These are phyloP conservation scores for Hirsutella rhossiliensis DNA, from an alignment of 2,329 filamentous ascomycete genomes.

Conservation along the genomic window DNA sequence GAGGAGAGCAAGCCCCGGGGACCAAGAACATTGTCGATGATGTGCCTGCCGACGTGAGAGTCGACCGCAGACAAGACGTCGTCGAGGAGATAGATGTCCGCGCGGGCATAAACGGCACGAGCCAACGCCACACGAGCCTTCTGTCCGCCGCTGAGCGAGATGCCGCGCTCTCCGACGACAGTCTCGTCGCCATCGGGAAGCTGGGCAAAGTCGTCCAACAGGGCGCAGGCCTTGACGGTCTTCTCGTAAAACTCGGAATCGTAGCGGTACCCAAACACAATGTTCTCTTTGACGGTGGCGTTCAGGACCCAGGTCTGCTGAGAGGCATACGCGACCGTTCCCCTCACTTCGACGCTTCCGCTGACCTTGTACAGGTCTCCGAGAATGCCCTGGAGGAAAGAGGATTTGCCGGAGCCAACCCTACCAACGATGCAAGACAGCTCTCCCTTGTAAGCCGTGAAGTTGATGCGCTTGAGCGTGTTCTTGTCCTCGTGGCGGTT, in stretches of 20 bases:
- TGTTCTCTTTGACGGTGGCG: constrained; percentile 92
- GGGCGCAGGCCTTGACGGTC: constrained; percentile 81
- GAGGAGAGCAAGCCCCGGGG: constrained; percentile 66
- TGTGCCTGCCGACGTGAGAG: constrained; percentile 87
- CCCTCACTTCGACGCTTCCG: constrained; percentile 72
- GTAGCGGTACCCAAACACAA: constrained; percentile 89
- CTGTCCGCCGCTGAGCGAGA: constrained; percentile 90
- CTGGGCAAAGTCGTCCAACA: constrained; percentile 81
- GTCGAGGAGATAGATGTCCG: constrained; percentile 92
- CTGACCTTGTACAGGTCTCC: constrained; percentile 86
- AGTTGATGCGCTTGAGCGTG: constrained; percentile 72
- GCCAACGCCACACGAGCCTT: constrained; percentile 89
- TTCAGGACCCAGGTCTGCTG: constrained; percentile 97
- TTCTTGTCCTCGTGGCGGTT: constrained; percentile 65
- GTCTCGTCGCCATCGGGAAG: constrained; percentile 94
- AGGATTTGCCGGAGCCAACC: constrained; percentile 93
- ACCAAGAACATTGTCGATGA: constrained; percentile 90
- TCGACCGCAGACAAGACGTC: constrained; percentile 96
- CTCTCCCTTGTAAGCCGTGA: constrained; percentile 83
- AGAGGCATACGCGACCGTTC: constrained; percentile 78
- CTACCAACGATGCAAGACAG: constrained; percentile 86
- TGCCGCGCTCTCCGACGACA: constrained; percentile 90
- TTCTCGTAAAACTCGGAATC: constrained; percentile 90
- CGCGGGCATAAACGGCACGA: constrained; percentile 86
- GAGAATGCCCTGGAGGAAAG: constrained; percentile 74